Evolutionary conservation across 805 yeast genomes (phyloP).

Genomic region (Saccharomycopsis sp.): DNA sequence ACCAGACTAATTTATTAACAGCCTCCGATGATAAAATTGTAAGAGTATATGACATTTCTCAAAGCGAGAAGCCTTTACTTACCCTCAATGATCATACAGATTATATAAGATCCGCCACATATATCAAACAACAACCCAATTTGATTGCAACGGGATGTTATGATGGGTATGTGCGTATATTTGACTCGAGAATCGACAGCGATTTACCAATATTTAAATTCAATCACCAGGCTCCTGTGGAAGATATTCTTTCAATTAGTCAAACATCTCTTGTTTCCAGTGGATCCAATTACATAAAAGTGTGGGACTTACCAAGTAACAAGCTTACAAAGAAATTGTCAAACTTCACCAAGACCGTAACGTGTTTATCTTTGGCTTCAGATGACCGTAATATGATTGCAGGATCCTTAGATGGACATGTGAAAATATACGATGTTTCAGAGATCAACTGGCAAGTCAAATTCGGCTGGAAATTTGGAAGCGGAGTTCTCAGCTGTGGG

Average conservation of each 20-base stretch:
- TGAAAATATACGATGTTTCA: conserved; percentile 81
- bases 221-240: conserved; percentile 77
- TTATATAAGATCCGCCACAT: conserved; percentile 76
- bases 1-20: conserved; percentile 68
- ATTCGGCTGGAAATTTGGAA: conserved; percentile 96
- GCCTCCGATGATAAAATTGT: conserved; percentile 87
- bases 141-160: conserved; percentile 90
- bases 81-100: conserved; percentile 75
- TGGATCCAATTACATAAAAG: conserved; percentile 75
- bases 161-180: conserved; percentile 79
- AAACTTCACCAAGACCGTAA: conserved; percentile 91
- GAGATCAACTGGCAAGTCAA: conserved; percentile 76
- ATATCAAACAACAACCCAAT: conserved; percentile 66
- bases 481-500: conserved; percentile 85
- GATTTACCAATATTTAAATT: conserved; percentile 49
- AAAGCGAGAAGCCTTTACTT: conserved; percentile 62
- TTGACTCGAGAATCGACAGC: conserved; percentile 61
- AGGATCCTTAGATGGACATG: conserved; percentile 96
- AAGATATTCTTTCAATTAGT: conserved; percentile 67
- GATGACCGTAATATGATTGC: conserved; percentile 71
- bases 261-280: conserved; percentile 75
- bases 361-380: conserved; percentile 69
- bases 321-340: conserved; percentile 61
- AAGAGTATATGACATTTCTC: conserved; percentile 82
- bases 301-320: conserved; percentile 83